Evolutionary conservation across 2,329 filamentous ascomycete genomes (phyloP).

Genomic region (Exophiala spinifera): DNA sequence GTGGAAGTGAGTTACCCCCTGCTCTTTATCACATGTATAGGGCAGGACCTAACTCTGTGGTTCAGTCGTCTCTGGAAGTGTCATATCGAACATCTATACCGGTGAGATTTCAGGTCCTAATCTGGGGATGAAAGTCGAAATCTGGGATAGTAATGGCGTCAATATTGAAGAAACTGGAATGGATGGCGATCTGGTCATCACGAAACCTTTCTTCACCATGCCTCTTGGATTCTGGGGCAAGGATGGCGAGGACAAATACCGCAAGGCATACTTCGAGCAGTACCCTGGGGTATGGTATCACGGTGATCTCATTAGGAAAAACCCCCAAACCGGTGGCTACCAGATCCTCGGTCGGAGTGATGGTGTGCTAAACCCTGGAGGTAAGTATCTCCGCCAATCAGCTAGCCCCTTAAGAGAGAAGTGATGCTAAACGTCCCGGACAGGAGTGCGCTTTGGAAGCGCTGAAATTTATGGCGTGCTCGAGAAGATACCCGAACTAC

Average conservation of each 20-base stretch:
- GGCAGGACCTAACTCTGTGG: too few relatives aligned
- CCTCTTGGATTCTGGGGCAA: conserved; percentile 47
- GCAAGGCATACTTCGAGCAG: conserved; percentile 44
- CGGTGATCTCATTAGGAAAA: conserved; percentile 52
- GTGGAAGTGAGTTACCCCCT: not conserved
- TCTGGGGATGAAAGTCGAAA: conserved; percentile 42
- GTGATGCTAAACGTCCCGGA: not conserved
- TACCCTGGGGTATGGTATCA: conserved; percentile 52
- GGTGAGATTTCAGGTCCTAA: conserved; percentile 54
- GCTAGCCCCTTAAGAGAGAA: not conserved
- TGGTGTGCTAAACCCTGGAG: conserved; percentile 57
- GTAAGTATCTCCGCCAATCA: not conserved
- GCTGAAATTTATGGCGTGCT: conserved; percentile 82
- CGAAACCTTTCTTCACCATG: conserved; percentile 46
- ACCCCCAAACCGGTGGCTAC: not conserved
- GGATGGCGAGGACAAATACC: conserved; percentile 39
- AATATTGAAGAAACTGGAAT: conserved; percentile 28
- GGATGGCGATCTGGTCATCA: conserved; percentile 45
- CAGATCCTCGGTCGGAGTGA: conserved; percentile 36
- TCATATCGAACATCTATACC: conserved; percentile 61
- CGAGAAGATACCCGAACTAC: not conserved
- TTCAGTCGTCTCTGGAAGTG: conserved; percentile 56
- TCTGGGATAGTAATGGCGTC: conserved; percentile 1
- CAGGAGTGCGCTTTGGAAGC: conserved; percentile 83
- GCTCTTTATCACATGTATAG: too few relatives aligned